phyloP scores from a whole-genome alignment of 1,139 yeast species.

The Kodamaea derodonti region DNA sequence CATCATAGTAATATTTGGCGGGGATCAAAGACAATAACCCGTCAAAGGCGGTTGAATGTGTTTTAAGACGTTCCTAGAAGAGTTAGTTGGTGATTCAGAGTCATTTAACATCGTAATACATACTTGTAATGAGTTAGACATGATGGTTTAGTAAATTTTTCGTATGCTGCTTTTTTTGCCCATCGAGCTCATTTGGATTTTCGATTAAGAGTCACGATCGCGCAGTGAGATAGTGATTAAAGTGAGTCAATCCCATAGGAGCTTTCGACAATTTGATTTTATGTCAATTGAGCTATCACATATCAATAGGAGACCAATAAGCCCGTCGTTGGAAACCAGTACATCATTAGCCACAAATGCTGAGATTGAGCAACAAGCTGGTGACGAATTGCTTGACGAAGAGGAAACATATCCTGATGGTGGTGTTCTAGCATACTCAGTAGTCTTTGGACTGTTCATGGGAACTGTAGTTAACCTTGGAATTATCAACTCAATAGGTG shows the following conservation, averaged over 20 bases:
- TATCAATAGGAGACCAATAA: too few relatives aligned
- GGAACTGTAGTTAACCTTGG: conserved; percentile 66
- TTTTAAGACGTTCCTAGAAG: conserved; percentile 69
- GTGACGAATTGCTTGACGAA: too few relatives aligned
- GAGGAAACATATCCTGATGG: conserved; percentile 54
- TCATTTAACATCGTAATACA: conserved; percentile 17
- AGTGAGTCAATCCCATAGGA: conserved; percentile 1
- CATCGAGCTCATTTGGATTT: too few relatives aligned
- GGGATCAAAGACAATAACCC: conserved; percentile 90
- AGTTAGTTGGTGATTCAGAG: conserved; percentile 20
- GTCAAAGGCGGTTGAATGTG: conserved; percentile 84
- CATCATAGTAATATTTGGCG: conserved; percentile 84
- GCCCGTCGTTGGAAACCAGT: too few relatives aligned
- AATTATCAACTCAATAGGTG: conserved; percentile 55
- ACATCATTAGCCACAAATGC: too few relatives aligned
- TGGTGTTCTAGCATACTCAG: conserved; percentile 53
- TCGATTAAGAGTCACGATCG: background rate
- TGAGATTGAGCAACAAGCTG: too few relatives aligned
- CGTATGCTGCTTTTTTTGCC: conserved; percentile 7
- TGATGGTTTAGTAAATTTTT: conserved; percentile 9
- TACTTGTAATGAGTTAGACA: conserved; percentile 52
- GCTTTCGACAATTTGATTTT: too few relatives aligned
- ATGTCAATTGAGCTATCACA: too few relatives aligned
- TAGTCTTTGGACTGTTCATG: conserved; percentile 58
- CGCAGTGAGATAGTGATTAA: background rate